These are phyloP conservation scores for Tetrapisispora pingtungensis DNA, from an alignment of 805 yeast species.

Conservation along the genomic window DNA sequence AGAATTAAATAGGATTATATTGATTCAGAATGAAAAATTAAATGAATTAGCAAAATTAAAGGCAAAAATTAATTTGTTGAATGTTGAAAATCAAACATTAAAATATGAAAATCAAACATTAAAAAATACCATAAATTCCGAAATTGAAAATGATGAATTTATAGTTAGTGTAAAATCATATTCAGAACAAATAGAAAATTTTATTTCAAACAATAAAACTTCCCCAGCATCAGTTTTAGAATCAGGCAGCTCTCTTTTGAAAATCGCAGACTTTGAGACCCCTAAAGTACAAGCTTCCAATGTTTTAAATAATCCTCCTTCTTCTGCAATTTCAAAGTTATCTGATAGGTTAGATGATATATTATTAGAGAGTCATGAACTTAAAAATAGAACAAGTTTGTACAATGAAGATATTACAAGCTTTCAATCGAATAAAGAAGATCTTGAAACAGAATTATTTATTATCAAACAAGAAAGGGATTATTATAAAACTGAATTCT, in stretches of 20 bases:
- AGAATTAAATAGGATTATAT: constrained; percentile 44
- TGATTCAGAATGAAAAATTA: constrained; percentile 41
- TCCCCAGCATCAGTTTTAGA: background rate
- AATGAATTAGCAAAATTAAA: constrained; percentile 36
- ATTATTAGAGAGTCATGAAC: constrained; percentile 38
- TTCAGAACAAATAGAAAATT: constrained; percentile 20
- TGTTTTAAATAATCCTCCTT: constrained; percentile 10
- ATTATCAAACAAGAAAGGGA: constrained; percentile 79
- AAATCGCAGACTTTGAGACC: background rate
- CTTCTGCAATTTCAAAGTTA: constrained; percentile 31
- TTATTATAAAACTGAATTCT: constrained; percentile 53
- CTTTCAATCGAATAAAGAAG: constrained; percentile 27
- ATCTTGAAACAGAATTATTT: constrained; percentile 73
- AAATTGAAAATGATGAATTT: background rate
- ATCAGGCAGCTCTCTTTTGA: background rate
- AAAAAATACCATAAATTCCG: constrained; percentile 15
- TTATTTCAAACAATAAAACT: constrained; percentile 11
- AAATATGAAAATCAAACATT: constrained; percentile 35
- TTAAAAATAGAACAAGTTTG: constrained; percentile 16
- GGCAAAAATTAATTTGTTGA: constrained; percentile 39
- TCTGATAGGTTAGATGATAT: constrained; percentile 51
- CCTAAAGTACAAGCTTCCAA: background rate
- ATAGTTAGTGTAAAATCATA: constrained; percentile 12
- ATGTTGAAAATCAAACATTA: constrained; percentile 36
- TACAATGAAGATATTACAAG: constrained; percentile 48